Base-by-base conservation (phyloP, 2,329 filamentous ascomycete genomes). In the Diaporthe sp. region DNA sequence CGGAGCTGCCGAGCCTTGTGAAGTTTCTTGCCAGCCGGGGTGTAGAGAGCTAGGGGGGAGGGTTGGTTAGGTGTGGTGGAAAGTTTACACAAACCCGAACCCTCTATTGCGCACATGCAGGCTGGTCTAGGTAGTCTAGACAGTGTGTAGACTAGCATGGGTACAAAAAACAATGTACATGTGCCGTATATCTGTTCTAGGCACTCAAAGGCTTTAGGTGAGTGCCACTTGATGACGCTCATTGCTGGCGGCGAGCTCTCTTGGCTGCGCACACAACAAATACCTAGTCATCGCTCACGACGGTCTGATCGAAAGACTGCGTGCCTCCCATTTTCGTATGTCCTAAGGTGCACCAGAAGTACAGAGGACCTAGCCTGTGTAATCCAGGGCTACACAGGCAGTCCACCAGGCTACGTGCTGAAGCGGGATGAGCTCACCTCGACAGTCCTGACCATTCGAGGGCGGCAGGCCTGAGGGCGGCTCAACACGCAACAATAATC, bases 1-100 rank as follows among this genome's bases (percentile, higher is more conserved):
- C 65, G 65, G 65, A 68, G 65, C 65, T 68, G 65, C 65, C 65
- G 65, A 68, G 65, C 44, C 20, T 34, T 28, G 15, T 5, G 4
- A 34, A 51, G 63, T 17, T 34, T 51, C 44, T 49, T 51, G 28
- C 44, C 60, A 63, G 60, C 60, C 20, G 12, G 51, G 20, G 5
- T 25, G 51, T 28, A 9, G 31, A 15, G n/a, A 39, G 37, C 10
- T 39, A 39, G 37, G 37, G 37, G 37, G 37, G 37, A 10, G 37
- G 9, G 10, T 12, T 39, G 37, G 37, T 13, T 39, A 10, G 37
- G 37, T 39, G 12, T 39, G 31, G 42, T 47, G 25, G 25, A 20
- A 3, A 28, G 3, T 12, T 55, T 20, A 22, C 5, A 17, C 25
- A 55, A 15, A 55, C 53, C 53, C 53, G 53, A 20, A 55, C 53